Evolutionary conservation across 2,329 filamentous ascomycete genomes (phyloP).

Genomic region (Chaetomiaceae sp.): DNA sequence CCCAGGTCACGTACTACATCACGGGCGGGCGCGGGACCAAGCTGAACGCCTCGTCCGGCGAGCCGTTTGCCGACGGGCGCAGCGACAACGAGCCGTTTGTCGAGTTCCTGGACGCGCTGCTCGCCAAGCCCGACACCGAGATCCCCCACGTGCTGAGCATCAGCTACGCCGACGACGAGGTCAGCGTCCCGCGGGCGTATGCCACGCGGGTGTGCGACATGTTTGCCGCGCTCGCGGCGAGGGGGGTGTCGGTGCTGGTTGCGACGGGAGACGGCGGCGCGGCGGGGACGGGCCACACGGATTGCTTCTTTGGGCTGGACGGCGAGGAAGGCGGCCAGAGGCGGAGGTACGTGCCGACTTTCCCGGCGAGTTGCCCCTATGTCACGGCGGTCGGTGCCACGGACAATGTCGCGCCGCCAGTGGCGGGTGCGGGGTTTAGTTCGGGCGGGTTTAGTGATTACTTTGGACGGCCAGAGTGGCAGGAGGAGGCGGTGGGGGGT

Average conservation of each 20-base stretch:
- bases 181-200: conserved; percentile 48
- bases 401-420: conserved; percentile 33
- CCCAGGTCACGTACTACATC: conserved; percentile 42
- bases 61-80: conserved; percentile 29
- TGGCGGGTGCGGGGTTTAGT: conserved; percentile 43
- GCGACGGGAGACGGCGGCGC: conserved; percentile 50
- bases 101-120: conserved; percentile 48
- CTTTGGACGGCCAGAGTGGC: conserved; percentile 45
- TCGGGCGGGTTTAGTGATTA: conserved; percentile 51
- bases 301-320: conserved; percentile 57
- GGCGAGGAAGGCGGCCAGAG: conserved; percentile 55
- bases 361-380: conserved; percentile 64
- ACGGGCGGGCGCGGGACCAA: conserved; percentile 43
- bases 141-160: conserved; percentile 55
- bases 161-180: conserved; percentile 57
- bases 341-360: conserved; percentile 55
- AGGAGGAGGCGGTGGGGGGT: conserved; percentile 36
- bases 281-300: conserved; percentile 42
- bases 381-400: conserved; percentile 64
- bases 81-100: conserved; percentile 54
- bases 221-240: conserved; percentile 49
- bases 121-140: conserved; percentile 39
- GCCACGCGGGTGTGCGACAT: conserved; percentile 49
- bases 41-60: conserved; percentile 36
- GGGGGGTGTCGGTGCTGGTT: conserved; percentile 49